Evolutionary conservation across 169 alveolate genomes (phyloP).

Genomic region (Plasmodium fragile): DNA sequence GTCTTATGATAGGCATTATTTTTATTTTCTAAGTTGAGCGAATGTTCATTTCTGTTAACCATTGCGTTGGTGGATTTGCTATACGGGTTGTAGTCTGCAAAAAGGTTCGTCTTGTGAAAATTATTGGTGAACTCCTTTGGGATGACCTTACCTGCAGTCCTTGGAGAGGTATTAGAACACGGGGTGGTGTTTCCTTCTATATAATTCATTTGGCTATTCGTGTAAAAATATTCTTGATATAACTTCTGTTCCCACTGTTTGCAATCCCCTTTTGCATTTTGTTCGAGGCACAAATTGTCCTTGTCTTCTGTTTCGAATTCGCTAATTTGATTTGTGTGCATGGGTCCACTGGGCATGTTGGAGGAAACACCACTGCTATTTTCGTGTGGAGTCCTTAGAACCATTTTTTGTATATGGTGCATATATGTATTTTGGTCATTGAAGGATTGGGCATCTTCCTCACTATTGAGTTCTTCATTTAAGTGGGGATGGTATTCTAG

Average conservation of each 20-base stretch:
- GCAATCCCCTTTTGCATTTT: constrained; percentile 2
- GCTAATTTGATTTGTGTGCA: not conserved
- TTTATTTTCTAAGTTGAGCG: constrained; percentile 6
- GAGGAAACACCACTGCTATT: not conserved
- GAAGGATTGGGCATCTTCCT: not conserved
- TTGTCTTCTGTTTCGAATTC: not conserved
- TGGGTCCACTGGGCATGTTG: not conserved
- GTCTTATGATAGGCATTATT: not conserved
- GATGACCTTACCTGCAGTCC: not conserved
- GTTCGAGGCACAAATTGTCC: not conserved
- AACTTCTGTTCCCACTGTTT: not conserved
- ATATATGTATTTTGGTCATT: not conserved
- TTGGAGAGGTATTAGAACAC: not conserved
- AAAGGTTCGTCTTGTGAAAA: not conserved
- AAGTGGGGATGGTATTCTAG: not conserved
- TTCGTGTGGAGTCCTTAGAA: not conserved
- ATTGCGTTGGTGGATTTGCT: not conserved
- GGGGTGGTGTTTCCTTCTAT: not conserved
- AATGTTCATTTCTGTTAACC: not conserved
- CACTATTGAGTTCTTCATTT: constrained; percentile 7
- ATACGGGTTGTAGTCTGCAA: not conserved
- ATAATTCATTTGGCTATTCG: not conserved
- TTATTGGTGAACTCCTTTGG: not conserved
- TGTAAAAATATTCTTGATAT: constrained; percentile 4
- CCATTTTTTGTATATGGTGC: not conserved